These are phyloP conservation scores for Vitis hybrid DNA, from an alignment of 177 flowering plant genomes.

Conservation along the genomic window DNA sequence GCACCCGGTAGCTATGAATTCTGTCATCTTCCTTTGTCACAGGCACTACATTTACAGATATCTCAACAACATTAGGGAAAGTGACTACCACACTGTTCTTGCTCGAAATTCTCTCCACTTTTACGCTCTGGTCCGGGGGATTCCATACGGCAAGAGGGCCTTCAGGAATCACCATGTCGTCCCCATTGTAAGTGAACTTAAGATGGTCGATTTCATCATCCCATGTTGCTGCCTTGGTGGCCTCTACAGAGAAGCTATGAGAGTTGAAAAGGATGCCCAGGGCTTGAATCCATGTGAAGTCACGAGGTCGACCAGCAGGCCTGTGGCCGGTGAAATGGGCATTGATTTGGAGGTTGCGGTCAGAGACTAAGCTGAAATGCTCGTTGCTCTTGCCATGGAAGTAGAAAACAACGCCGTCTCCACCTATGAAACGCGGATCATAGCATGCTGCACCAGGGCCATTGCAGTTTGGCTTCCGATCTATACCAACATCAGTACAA, in stretches of 20 bases:
- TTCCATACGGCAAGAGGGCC: constrained; percentile 33
- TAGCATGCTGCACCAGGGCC: constrained; percentile 49
- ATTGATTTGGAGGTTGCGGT: constrained; percentile 50
- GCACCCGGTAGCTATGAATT: constrained; percentile 49
- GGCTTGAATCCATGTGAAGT: constrained; percentile 61
- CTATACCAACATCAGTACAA: constrained; percentile 7
- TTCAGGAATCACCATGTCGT: constrained; percentile 34
- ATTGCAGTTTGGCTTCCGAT: constrained; percentile 42
- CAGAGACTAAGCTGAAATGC: constrained; percentile 52
- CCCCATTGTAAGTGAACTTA: constrained; percentile 35
- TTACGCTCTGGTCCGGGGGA: constrained; percentile 24
- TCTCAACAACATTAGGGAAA: constrained; percentile 40
- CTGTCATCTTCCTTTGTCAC: constrained; percentile 49
- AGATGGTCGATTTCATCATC: constrained; percentile 37
- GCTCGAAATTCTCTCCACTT: constrained; percentile 31
- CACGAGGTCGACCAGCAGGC: constrained; percentile 39
- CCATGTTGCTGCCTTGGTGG: constrained; percentile 35
- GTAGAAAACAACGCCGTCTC: constrained; percentile 51
- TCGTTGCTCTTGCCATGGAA: constrained; percentile 52
- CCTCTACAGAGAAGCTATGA: constrained; percentile 41
- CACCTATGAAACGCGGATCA: constrained; percentile 61
- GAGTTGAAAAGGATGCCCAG: constrained; percentile 40
- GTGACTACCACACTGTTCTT: constrained; percentile 39
- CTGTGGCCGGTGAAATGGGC: constrained; percentile 50
- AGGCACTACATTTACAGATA: constrained; percentile 52